Evolutionary conservation across 2,329 filamentous ascomycete species (phyloP), one percentile per base, ranked within the genome.

Genomic region (Ascochyta fabae): DNA sequence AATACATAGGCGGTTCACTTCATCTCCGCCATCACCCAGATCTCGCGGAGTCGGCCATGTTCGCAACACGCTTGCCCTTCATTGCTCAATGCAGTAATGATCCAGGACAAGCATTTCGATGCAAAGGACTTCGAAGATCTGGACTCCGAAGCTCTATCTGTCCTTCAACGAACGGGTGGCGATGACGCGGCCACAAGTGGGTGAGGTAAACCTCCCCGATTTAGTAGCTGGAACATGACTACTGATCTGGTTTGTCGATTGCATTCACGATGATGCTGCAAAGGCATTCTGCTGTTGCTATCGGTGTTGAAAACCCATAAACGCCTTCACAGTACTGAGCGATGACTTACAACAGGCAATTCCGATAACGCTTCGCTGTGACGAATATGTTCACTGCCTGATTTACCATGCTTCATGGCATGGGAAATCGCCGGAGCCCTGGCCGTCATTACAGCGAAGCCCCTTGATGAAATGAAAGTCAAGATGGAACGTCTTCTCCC

Each of bases 1-100:
- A 56, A 56, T 56, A 47, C 41, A 56, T 16, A 31, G 31, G 36
- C n/a, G 42, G 13, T 51, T 51, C 22, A 39, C 16, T 15, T 26
- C 19, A 15, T 40, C 19, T 26, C 34, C 41, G 33, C 24, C 13
- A 13, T 22, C 19, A 26, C 27, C 19, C 34, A 45, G 26, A 22
- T 33, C 19, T 31, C 23, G 22, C 33, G 22, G 36, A 9, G 16
- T 13, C 13, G 23, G 24, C 33, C 7, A 19, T 31, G 24, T 36
- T 24, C 8, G 19, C 24, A 31, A 29, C n/a, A 31, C 19, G 31
- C 40, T 29, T 31, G 27, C 44, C 19, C 43, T 13, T 36, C 38
- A 36, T 10, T 31, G 16, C 33, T 12, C 26, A 16, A 31, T 36
- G 23, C 24, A 42, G 36, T 3, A 29, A 26, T 23, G 16, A 41